These are phyloP conservation scores for Russula earlei DNA, from an alignment of 768 basidiomycete species.

Conservation along the genomic window DNA sequence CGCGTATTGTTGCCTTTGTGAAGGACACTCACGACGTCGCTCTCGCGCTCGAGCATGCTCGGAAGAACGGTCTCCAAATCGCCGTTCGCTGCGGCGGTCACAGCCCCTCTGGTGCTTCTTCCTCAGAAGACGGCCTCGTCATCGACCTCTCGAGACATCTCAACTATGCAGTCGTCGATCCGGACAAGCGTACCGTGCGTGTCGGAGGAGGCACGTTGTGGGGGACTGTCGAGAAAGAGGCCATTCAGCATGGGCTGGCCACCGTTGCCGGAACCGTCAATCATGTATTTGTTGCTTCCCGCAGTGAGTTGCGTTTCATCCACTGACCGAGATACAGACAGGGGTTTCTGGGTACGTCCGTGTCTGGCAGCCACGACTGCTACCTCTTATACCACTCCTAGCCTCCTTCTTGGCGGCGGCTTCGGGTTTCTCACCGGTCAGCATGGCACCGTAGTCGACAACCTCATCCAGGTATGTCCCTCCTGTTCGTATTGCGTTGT, in stretches of 20 bases:
- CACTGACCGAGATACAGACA: constrained; percentile 27
- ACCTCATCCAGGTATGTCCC: constrained; percentile 29
- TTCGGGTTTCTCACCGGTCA: constrained; percentile 40
- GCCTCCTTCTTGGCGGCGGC: constrained; percentile 45
- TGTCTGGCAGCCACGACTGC: neutral
- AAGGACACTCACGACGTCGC: constrained; percentile 35
- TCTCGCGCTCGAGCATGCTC: constrained; percentile 30
- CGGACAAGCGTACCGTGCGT: constrained; percentile 30
- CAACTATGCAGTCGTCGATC: constrained; percentile 31
- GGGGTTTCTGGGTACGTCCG: constrained; percentile 40
- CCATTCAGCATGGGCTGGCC: constrained; percentile 38
- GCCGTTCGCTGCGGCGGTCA: constrained; percentile 45
- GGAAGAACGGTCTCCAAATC: constrained; percentile 29
- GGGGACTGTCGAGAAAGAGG: constrained; percentile 36
- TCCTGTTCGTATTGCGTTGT: constrained; percentile 18
- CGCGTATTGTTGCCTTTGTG: constrained; percentile 35
- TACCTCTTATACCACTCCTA: constrained; percentile 15
- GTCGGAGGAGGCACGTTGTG: constrained; percentile 41
- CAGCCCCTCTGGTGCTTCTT: constrained; percentile 35
- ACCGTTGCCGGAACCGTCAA: constrained; percentile 42
- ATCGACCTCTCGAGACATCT: constrained; percentile 40
- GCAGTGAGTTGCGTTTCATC: neutral
- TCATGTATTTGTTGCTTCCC: constrained; percentile 30
- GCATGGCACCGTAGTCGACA: constrained; percentile 39
- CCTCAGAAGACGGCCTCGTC: constrained; percentile 38